These are phyloP conservation scores for Hypoxylon sp. DNA, from an alignment of 2,329 filamentous ascomycete genomes.

Conservation along the genomic window DNA sequence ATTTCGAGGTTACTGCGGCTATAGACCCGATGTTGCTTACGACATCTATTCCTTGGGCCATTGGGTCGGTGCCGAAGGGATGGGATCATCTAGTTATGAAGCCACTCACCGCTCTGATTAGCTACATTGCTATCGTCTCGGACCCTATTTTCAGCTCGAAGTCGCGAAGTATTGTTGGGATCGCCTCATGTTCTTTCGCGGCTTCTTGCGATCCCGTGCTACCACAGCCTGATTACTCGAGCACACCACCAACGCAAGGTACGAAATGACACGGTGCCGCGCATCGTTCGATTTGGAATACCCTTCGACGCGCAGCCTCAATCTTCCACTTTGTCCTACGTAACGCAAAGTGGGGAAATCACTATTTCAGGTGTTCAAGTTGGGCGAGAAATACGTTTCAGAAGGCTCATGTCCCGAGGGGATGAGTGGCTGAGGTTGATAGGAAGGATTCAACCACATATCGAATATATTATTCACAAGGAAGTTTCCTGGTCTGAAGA, in stretches of 20 bases:
- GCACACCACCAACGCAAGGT: constrained; percentile 46
- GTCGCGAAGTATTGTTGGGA: constrained; percentile 29
- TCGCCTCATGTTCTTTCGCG: constrained; percentile 22
- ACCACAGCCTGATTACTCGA: constrained; percentile 31
- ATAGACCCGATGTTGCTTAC: constrained; percentile 29
- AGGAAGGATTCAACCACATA: constrained; percentile 45
- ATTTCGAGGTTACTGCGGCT: constrained; percentile 20
- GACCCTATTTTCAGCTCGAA: constrained; percentile 32
- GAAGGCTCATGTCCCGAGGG: constrained; percentile 40
- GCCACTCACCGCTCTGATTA: constrained; percentile 39
- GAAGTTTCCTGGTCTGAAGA: constrained; percentile 30
- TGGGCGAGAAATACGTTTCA: constrained; percentile 50
- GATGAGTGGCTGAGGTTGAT: constrained; percentile 45
- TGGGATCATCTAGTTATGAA: constrained; percentile 36
- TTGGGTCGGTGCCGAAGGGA: constrained; percentile 35
- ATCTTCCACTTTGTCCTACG: constrained; percentile 47
- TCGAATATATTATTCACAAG: constrained; percentile 41
- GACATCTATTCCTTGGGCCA: constrained; percentile 28
- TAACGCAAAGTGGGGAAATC: constrained; percentile 46
- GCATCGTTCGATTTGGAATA: constrained; percentile 41
- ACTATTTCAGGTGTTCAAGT: constrained; percentile 45
- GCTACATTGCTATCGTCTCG: constrained; percentile 28
- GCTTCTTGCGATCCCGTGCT: constrained; percentile 39
- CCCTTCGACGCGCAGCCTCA: constrained; percentile 45
- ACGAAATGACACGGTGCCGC: constrained; percentile 45